Evolutionary conservation across 352 stramenopile genomes (phyloP), one percentile per base, ranked within the genome.

Genomic region (Thraustochytrium striatum): DNA sequence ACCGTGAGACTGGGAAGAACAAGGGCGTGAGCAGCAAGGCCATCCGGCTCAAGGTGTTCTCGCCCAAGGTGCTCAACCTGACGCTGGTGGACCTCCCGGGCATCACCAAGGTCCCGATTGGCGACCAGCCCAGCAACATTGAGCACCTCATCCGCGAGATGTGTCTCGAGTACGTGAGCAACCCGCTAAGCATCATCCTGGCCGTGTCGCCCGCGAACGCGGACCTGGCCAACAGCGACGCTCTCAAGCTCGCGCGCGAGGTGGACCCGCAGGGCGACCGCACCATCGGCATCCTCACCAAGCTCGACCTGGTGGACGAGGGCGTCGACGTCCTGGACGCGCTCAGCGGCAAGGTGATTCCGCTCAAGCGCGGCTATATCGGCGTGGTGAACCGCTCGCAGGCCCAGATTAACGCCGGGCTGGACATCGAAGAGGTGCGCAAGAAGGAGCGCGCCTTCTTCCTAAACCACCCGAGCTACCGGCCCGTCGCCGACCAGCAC

Each of bases 221-320:
- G 16, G 97, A 99, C 86, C 84, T 99, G 62, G 96, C 96, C 33
- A 99, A 99, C 85, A 97, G 90, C 72, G 97, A 99, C 84, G 94
- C 96, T 28, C 87, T 99, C 57, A 98, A 99, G 84, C 91, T 99
- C 85, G 96, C 96, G 32, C 87, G 91, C 1, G 89, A 96, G 82
- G 94, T 95, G 55, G 91, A 96, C 81, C 91, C 88, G 3, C 81
- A 89, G 58, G 96, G 97, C 32, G 88, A 96, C 81, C 88, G 97
- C 43, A 99, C 97, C 3, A 97, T 99, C 81, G 97, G 97, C 50
- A 97, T 99, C 52, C 87, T 99, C 35, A 99, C 97, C 1, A 99
- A 99, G 85, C 85, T 99, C 28, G 97, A 99, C 85, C 89, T 99
- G 50, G 99, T 99, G 96, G 97, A 99, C 87, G 91, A 97, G 70